phyloP scores from a whole-genome alignment of 2,329 filamentous ascomycete genomes.

The Mollisiaceae sp. region DNA sequence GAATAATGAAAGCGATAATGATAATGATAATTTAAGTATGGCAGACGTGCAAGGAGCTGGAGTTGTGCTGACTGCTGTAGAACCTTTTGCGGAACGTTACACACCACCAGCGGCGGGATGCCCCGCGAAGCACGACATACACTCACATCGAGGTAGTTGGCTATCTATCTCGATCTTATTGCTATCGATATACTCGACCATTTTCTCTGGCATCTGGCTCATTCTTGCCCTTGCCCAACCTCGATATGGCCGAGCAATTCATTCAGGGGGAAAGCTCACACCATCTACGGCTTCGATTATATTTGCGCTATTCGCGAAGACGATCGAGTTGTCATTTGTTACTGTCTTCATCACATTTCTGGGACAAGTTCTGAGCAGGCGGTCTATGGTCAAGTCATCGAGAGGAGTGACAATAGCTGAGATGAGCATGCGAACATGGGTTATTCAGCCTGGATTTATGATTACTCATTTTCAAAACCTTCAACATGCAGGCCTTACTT shows the following conservation, averaged over 20 bases:
- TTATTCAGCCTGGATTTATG: conserved; percentile 73
- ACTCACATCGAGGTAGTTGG: conserved; percentile 46
- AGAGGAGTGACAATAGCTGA: conserved; percentile 75
- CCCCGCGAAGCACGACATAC: conserved; percentile 33
- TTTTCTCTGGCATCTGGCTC: conserved; percentile 70
- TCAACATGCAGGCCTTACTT: conserved; percentile 64
- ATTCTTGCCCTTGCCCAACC: conserved; percentile 65
- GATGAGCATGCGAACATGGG: conserved; percentile 79
- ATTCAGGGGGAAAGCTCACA: conserved; percentile 55
- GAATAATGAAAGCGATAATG: conserved; percentile 23
- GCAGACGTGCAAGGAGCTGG: neutral
- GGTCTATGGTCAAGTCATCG: conserved; percentile 65
- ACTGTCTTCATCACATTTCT: conserved; percentile 77
- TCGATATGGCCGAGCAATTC: conserved; percentile 63
- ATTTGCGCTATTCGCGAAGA: conserved; percentile 73
- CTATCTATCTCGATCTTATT: conserved; percentile 53
- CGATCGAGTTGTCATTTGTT: conserved; percentile 78
- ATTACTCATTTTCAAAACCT: conserved; percentile 72
- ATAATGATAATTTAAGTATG: conserved; percentile 24
- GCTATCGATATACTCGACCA: conserved; percentile 66
- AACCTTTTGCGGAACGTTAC: conserved; percentile 15
- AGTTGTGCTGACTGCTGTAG: conserved; percentile 12
- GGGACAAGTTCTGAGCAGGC: conserved; percentile 74
- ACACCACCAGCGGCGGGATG: conserved; percentile 21
- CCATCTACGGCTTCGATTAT: conserved; percentile 70